Base-by-base conservation (phyloP, 2,329 filamentous ascomycete genomes). In the Dichotomopilus funicola region DNA sequence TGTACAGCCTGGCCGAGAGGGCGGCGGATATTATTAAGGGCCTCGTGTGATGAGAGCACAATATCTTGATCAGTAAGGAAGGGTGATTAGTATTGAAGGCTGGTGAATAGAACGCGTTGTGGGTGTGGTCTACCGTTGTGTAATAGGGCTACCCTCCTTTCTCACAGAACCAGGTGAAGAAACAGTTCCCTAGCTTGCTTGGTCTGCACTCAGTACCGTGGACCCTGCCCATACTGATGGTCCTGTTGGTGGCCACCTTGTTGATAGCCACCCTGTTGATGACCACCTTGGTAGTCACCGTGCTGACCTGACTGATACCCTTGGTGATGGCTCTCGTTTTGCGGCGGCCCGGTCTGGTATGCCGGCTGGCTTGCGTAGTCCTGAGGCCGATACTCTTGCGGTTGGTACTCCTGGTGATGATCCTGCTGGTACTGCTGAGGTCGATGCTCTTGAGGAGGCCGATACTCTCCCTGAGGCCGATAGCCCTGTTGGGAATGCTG, bases 1-100 rank as follows among this genome's bases (percentile, higher is more conserved):
- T 78, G 4, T 79, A 78, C 58, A 75, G 74, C 68, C 63, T 77
- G 49, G 75, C 67, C 12, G 77, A 79, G 63, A 77, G 72, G 63
- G 61, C 58, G 4, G 44, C 68, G 51, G 48, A 61, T 3, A 57
- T 62, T 27, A 51, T 55, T 31, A 54, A 49, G n/a, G 31, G 12
- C 3, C 19, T 27, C 19, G 19, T 27, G 19, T 27, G 19, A 27
- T 27, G 19, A 27, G 19, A 27, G 19, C 19, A 27, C 19, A 27
- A 27, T 27, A 2, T 27, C 19, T 27, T 27, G 19, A 27, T 27
- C 19, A 27, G 19, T 27, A 27, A 27, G 19, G 19, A 27, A 27
- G 19, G 19, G 19, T 27, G 19, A 27, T 27, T 27, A 3, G 3
- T 27, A 3, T 2, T 2, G 19, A 27, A 27, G 19, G 19, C 19